Base-by-base conservation (phyloP, 345 rosid species). In the Moricandia moricandioides region DNA sequence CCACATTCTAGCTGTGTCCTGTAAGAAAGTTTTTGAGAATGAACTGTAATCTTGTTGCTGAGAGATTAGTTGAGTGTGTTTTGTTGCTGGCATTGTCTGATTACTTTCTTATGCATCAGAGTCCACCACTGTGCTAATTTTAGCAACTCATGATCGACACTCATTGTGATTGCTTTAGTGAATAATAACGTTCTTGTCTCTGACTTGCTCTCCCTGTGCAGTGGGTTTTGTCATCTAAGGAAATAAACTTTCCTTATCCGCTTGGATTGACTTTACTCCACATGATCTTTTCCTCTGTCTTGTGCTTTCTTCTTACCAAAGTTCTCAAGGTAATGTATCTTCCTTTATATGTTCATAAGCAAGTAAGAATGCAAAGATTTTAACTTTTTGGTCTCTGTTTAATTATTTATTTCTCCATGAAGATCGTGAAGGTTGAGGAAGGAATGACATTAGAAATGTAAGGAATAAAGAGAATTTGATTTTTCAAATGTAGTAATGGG, bases 171-270 rank as follows among this genome's bases (percentile, higher is more conserved):
- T 5, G n/a, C 30, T 55, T 59, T 65, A 5, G 21, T 40, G 59
- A 60, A 21, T 72, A 61, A 34, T n/a, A n/a, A 61, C 5, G 49
- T 37, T 67, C 4, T 65, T 51, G 64, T 79, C 8, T 72, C 11
- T 71, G 47, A 11, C 62, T 71, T 75, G 66, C 57, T 69, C 40
- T 70, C 27, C 27, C 29, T 54, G 4, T 82, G 91, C 93, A 94
- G 97, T 94, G 96, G 97, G 96, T 91, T 75, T 83, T 94, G 83
- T 94, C 98, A 73, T 94, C 98, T 14, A 90, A 90, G 86, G 98
- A 94, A 82, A 90, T 94, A 3, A 94, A 94, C 78, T 94, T 94
- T 60, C 97, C 98, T 67, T 91, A 90, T 78, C 98, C 97, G 51
- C 98, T 94, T 74, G 97, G 92, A 34, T 85, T 94, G 89, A 91